These are phyloP conservation scores for Monilinia aucupariae DNA, from an alignment of 2,329 filamentous ascomycete genomes.

Conservation along the genomic window DNA sequence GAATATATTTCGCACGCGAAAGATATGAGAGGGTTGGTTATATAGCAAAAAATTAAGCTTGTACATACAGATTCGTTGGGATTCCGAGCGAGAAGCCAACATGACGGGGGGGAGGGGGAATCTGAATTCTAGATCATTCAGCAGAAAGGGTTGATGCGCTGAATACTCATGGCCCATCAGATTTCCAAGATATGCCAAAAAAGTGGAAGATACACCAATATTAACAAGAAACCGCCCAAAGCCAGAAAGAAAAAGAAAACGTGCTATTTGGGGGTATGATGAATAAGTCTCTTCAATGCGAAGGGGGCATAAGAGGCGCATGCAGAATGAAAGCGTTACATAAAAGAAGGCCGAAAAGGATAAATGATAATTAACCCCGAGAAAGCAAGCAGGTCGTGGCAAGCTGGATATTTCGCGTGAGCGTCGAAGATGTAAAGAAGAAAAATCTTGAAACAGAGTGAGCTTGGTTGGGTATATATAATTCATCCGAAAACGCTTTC, in stretches of 20 bases:
- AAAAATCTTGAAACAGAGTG: neutral
- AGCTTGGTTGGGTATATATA: constrained; percentile 13
- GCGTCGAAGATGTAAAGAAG: constrained; percentile 11
- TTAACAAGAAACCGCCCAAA: neutral
- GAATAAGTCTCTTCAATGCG: neutral
- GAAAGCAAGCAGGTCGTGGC: neutral
- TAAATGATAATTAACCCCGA: neutral
- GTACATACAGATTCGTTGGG: neutral
- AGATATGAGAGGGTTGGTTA: neutral
- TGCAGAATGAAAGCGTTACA: neutral
- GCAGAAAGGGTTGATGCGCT: neutral
- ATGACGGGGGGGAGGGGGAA: neutral
- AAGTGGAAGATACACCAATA: neutral
- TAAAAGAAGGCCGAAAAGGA: neutral
- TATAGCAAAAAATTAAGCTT: constrained; percentile 3
- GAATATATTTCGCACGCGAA: constrained; percentile 15
- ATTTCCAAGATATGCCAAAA: neutral
- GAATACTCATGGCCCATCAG: neutral
- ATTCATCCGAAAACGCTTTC: constrained; percentile 1
- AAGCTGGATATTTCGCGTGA: constrained; percentile 11
- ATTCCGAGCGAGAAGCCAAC: neutral
- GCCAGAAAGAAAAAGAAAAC: constrained; percentile 1
- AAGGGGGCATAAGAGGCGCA: neutral
- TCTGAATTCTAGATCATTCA: neutral
- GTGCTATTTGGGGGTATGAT: constrained; percentile 11